Percentiles rank a stretch among this genome's conserved stretches.
Evolutionary conservation across 2,329 filamentous ascomycete genomes (phyloP).

Genomic region (Chaetomium sp.): DNA sequence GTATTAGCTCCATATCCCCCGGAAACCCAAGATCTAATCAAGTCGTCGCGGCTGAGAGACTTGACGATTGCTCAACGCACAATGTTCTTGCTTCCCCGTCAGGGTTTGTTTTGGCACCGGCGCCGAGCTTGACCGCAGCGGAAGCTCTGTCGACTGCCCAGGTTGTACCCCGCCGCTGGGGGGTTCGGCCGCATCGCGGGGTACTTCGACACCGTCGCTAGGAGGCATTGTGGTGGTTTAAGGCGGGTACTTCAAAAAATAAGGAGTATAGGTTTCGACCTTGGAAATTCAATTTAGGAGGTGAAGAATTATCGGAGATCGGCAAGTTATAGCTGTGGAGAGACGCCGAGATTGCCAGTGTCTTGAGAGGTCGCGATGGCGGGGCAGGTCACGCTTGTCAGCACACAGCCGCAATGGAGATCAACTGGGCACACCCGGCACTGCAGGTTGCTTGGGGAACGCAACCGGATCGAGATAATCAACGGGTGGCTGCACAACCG

Average conservation of each 20-base stretch:
- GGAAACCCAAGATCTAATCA: background rate
- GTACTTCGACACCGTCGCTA: slow-evolving; percentile 11
- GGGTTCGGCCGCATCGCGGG: background rate
- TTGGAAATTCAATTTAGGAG: no score
- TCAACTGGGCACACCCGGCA: no score
- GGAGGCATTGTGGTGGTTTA: background rate
- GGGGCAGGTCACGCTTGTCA: background rate
- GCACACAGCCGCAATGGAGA: no score
- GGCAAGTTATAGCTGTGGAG: background rate
- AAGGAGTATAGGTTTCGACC: no score
- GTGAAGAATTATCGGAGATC: background rate
- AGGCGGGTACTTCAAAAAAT: no score
- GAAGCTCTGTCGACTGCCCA: slow-evolving; percentile 9
- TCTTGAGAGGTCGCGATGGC: background rate
- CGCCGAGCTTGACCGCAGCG: slow-evolving; percentile 9
- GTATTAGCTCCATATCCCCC: background rate
- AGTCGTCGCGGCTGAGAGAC: background rate
- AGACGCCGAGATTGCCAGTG: background rate
- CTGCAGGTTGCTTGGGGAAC: no score
- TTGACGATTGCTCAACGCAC: slow-evolving; percentile 42
- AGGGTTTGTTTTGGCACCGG: slow-evolving; percentile 45
- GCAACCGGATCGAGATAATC: no score
- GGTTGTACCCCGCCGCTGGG: slow-evolving; percentile 4
- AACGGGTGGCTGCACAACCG: no score
- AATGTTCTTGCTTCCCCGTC: slow-evolving; percentile 97